Evolutionary conservation across 1,284 basidiomycete genomes (phyloP).

Genomic region (Cystobasidium slooffiae): DNA sequence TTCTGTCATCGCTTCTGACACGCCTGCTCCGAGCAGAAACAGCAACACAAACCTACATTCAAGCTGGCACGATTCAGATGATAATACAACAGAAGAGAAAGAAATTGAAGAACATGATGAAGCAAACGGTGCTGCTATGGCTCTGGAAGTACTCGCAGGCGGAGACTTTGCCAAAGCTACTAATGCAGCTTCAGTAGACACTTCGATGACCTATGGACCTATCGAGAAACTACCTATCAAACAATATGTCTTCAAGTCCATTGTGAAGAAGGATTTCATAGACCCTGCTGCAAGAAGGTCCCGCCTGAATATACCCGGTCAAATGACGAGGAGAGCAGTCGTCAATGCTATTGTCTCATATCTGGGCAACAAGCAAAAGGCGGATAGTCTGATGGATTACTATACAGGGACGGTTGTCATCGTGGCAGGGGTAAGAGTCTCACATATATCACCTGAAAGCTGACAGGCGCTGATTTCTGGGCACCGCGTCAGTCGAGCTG

Average conservation of each 20-base stretch:
- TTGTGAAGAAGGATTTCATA: not conserved
- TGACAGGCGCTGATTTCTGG: not conserved
- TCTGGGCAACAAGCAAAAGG: conserved; percentile 11
- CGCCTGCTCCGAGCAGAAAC: not conserved
- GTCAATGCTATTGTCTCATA: conserved; percentile 23
- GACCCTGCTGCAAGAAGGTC: not conserved
- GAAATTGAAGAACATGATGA: conserved; percentile 31
- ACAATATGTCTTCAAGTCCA: conserved; percentile 26
- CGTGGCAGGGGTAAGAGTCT: conserved; percentile 10
- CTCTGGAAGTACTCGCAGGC: conserved; percentile 34
- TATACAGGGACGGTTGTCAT: conserved; percentile 13
- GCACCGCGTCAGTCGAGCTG: not conserved
- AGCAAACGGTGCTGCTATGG: conserved; percentile 35
- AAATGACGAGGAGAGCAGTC: conserved; percentile 13
- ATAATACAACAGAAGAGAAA: conserved; percentile 14
- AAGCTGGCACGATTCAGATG: conserved; percentile 20
- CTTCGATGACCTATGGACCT: not conserved
- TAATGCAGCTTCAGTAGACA: not conserved
- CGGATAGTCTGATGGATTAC: conserved; percentile 7
- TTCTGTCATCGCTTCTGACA: not conserved
- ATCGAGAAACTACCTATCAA: conserved; percentile 10
- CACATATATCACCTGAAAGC: not conserved
- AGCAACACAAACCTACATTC: not conserved
- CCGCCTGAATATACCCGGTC: conserved; percentile 8
- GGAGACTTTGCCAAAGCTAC: conserved; percentile 22